phyloP scores from a whole-genome alignment of 2,329 filamentous ascomycete genomes.

The Penicillium freii region DNA sequence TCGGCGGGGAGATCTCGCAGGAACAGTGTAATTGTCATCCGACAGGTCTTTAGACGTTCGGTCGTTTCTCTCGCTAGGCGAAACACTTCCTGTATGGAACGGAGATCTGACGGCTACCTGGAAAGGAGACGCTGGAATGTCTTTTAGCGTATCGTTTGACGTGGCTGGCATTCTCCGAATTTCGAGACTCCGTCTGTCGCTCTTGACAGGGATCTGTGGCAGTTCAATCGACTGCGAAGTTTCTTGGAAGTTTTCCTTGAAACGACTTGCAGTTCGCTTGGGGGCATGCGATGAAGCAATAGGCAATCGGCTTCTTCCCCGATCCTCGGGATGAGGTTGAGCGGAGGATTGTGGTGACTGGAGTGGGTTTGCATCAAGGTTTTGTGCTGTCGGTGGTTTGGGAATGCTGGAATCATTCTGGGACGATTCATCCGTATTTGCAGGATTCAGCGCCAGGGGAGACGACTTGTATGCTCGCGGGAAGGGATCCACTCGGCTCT shows the following conservation, averaged over 20 bases:
- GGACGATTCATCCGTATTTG: conserved; percentile 13
- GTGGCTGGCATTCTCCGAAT: conserved; percentile 1
- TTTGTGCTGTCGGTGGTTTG: not conserved
- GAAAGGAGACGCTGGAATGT: not conserved
- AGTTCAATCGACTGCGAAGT: not conserved
- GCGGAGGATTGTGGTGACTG: conserved; percentile 5
- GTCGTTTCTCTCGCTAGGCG: not conserved
- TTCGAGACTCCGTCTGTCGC: conserved; percentile 5
- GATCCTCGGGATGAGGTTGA: conserved; percentile 8
- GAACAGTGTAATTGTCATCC: not conserved
- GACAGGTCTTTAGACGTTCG: conserved; percentile 4
- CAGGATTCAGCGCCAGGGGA: conserved; percentile 30
- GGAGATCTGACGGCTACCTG: conserved; percentile 3
- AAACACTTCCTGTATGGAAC: conserved; percentile 9
- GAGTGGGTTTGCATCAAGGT: not conserved
- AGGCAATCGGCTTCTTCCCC: conserved; percentile 4
- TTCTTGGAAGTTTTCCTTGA: conserved; percentile 6
- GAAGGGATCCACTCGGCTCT: conserved; percentile 7
- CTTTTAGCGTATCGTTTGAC: not conserved
- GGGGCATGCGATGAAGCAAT: not conserved
- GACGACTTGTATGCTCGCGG: conserved; percentile 32
- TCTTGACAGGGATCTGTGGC: not conserved
- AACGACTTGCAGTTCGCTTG: not conserved
- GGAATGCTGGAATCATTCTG: not conserved
- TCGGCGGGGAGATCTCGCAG: conserved; percentile 3